Base-by-base conservation (phyloP, 129 eudicot species). In the Lonicera japonica region DNA sequence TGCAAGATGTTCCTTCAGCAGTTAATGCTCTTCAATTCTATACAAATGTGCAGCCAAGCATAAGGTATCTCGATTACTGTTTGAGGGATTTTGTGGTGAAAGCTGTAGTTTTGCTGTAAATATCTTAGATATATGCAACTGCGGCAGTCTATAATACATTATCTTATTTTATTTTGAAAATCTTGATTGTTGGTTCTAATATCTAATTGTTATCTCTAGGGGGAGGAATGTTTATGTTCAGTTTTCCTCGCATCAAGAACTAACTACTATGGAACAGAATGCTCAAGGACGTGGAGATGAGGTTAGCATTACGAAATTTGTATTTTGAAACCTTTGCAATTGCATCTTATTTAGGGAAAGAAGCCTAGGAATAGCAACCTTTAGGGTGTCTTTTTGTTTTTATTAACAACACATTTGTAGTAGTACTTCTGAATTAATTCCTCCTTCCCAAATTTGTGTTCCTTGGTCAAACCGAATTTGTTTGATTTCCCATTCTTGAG, bases 191-290 rank as follows among this genome's bases (percentile, higher is more conserved):
- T 24, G 40, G 65, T 62, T 68, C 61, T 67, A 70, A 65, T 72
- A 61, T 70, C 41, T 67, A 46, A 51, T 41, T 78, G 0, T 55
- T 25, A 54, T 21, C 6, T 73, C 8, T 65, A 88, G 99, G 87
- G 99, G 99, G 61, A 85, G 99, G 70, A 88, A 88, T 77, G 96
- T 92, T 29, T 88, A 92, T 77, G 77, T 88, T 58, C 99, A 92
- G 55, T 92, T 88, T 68, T 92, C 96, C 58, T 92, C 96, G 25
- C 96, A 92, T 65, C 96, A 92, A 69, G 96, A 92, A 73, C 77
- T 92, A 55, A 92, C 99, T 40, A 92, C 94, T 8, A 71, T 88
- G 83, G 99, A 92, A 77, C 99, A 92, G 77, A 92, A 56, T 73
- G 45, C 91, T n/a, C 96, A 92, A 73, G 86, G 91, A 68, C 86